Evolutionary conservation across 2,329 filamentous ascomycete species (phyloP), one percentile per base, ranked within the genome.

Genomic region (Fusarium luffae): DNA sequence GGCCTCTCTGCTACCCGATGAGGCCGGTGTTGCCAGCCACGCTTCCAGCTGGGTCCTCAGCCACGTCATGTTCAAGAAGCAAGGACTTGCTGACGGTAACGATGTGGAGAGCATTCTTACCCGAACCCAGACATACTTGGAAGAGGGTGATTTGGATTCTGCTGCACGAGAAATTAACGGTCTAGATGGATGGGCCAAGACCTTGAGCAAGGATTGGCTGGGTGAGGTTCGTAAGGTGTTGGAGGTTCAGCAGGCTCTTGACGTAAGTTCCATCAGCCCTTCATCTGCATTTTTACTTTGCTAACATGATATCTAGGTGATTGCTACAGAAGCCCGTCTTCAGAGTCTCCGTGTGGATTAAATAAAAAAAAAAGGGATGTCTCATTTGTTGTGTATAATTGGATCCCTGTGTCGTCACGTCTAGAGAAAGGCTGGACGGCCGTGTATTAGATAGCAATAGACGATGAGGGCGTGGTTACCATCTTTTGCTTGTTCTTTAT

Each of bases 21-120:
- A 98, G 76, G 96, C 96, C 0, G 96, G 96, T 72, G 92, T 99
- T 27, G 95, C 96, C 21, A 96, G 92, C 76, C 96, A 99, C 79
- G 94, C 95, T 5, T 95, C 94, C 44, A 96, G 92, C 79, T 91
- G 93, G 79, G 86, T 97, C 48, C 85, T 99, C 75, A 97, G 93
- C 85, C 97, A 97, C 83, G 86, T 98, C 54, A 89, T 98, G 83
- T 98, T 99, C 88, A 94, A 93, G 85, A 98, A 98, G 87, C 90
- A 92, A 76, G 93, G 92, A 12, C 85, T 96, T 48, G 92, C 93
- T 1, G 89, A 89, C 25, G 94, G 95, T 21, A 87, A 93, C 73
- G 95, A 98, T 77, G 95, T 98, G 23, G 96, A 99, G 85, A 97
- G 94, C 76, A 91, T 98, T 63, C 87, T 99, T 48, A 92, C 93